Conservation (phyloP, 1,284 basidiomycete species). For the Takashimella koratensis region DNA sequence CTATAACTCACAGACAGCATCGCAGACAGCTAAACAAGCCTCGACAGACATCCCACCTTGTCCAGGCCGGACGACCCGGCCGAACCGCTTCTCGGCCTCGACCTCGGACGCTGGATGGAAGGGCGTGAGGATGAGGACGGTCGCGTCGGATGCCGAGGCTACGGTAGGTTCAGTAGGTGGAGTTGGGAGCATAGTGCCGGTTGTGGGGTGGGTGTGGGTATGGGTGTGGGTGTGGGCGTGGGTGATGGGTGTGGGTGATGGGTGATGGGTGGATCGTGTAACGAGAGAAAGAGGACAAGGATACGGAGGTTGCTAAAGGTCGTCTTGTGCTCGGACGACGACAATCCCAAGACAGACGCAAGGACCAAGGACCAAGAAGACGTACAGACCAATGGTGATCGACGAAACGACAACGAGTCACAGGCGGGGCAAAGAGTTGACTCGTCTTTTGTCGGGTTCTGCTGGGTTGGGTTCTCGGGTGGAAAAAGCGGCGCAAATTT, state of each 20-base stretch:
- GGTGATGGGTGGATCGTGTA: background rate
- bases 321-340: background rate
- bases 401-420: too few species aligned
- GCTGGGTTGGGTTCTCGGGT: too few species aligned
- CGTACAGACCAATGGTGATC: too few species aligned
- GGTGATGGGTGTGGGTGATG: background rate
- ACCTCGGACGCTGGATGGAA: slow-evolving; percentile 33
- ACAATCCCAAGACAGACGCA: too few species aligned
- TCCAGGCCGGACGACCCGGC: slow-evolving; percentile 22
- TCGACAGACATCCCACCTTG: slow-evolving; percentile 23
- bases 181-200: slow-evolving; percentile 5
- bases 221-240: background rate
- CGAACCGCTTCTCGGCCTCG: slow-evolving; percentile 35
- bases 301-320: background rate
- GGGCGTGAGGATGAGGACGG: slow-evolving; percentile 34
- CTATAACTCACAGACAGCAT: slow-evolving; percentile 26
- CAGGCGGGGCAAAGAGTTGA: too few species aligned
- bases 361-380: too few species aligned
- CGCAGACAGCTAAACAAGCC: slow-evolving; percentile 23
- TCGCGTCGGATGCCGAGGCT: slow-evolving; percentile 23
- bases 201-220: background rate
- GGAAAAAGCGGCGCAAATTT: too few species aligned
- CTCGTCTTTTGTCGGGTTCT: too few species aligned
- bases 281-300: background rate
- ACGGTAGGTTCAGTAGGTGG: slow-evolving; percentile 14